Conservation (phyloP, 2,329 filamentous ascomycete genomes). For the Lojkania enalia region DNA sequence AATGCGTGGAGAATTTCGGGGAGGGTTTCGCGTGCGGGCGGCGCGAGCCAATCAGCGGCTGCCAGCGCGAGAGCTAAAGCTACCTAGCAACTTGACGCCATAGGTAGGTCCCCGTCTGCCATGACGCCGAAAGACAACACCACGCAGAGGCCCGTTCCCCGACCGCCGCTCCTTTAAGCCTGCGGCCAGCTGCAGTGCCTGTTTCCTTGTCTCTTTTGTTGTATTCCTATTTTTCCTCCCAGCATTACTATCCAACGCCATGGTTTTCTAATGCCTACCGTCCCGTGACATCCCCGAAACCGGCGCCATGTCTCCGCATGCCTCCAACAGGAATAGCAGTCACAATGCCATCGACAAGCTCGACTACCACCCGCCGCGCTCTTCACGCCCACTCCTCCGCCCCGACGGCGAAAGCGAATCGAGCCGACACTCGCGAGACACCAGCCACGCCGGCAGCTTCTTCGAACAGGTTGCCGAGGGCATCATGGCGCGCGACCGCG, state of each 20-base stretch:
- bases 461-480: slow-evolving; percentile 64
- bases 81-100: too few species aligned
- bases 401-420: slow-evolving; percentile 37
- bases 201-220: slow-evolving; percentile 2
- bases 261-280: slow-evolving; percentile 16
- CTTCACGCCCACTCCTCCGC: slow-evolving; percentile 47
- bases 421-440: slow-evolving; percentile 45
- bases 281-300: slow-evolving; percentile 25
- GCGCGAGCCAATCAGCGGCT: slow-evolving; percentile 27
- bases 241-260: slow-evolving; percentile 5
- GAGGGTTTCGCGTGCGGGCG: slow-evolving; percentile 5
- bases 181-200: too few species aligned
- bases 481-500: slow-evolving; percentile 61
- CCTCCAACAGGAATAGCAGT: slow-evolving; percentile 38
- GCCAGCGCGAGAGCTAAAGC: slow-evolving; percentile 3
- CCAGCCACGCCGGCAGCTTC: slow-evolving; percentile 57
- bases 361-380: slow-evolving; percentile 48
- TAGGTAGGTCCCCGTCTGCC: too few species aligned
- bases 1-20: not conserved
- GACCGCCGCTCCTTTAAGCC: too few species aligned
- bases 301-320: slow-evolving; percentile 34
- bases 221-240: slow-evolving; percentile 4
- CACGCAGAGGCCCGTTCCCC: too few species aligned
- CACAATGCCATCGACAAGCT: slow-evolving; percentile 56
- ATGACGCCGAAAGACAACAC: too few species aligned